Conservation (phyloP, 257 asterid genomes). For the Anisodus tanguticus region DNA sequence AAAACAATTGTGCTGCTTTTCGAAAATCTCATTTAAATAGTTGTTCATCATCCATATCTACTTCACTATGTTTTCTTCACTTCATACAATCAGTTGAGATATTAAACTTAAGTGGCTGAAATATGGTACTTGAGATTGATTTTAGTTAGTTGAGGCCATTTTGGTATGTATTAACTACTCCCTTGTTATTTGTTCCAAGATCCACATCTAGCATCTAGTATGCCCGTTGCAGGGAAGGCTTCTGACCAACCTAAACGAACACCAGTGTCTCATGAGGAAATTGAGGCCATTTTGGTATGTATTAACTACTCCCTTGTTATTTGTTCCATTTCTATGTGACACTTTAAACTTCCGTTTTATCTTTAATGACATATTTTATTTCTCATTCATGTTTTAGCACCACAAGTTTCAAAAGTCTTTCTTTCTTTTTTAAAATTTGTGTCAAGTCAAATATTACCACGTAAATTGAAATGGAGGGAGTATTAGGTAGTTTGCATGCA, state of each 20-base stretch:
- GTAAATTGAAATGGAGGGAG: not conserved
- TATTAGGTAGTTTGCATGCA: not conserved
- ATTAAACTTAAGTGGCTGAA: too few species aligned
- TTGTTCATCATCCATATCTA: not conserved
- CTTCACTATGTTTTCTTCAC: not conserved
- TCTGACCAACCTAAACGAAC: constrained; percentile 94
- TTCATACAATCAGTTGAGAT: not conserved
- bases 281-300: constrained; percentile 81
- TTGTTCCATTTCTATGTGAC: not conserved
- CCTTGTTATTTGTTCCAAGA: not conserved
- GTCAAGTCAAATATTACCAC: not conserved
- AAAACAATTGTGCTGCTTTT: not conserved
- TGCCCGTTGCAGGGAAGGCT: constrained; percentile 87
- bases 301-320: not conserved
- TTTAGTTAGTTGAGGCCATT: too few species aligned
- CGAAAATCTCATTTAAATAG: not conserved
- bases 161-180: not conserved
- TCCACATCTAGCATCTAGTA: too few species aligned
- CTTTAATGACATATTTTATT: too few species aligned
- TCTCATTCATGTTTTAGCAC: not conserved
- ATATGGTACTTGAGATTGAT: too few species aligned
- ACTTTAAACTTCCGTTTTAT: not conserved
- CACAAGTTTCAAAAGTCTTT: not conserved
- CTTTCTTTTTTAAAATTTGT: not conserved
- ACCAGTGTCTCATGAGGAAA: constrained; percentile 83